A percentile compares a stretch with the other conserved stretches of the same genome.
Evolutionary conservation across 164 flowering plant genomes (phyloP).

Genomic region (Cinnamomum micranthum): DNA sequence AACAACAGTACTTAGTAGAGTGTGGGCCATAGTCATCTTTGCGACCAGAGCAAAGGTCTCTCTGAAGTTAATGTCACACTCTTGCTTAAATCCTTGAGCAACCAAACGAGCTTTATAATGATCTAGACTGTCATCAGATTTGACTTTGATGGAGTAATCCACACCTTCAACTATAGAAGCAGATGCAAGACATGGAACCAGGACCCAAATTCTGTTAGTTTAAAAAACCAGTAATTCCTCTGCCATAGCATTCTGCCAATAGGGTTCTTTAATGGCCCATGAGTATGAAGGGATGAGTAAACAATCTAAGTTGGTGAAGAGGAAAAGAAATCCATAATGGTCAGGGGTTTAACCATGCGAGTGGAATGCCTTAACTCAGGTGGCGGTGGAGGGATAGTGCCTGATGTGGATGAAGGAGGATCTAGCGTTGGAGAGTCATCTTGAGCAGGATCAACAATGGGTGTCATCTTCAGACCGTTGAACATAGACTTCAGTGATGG

Average conservation of each 20-base stretch:
- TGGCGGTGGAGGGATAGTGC: not conserved
- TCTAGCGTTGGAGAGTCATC: not conserved
- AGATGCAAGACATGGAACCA: too few relatives aligned
- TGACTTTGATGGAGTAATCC: not conserved
- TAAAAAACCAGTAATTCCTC: not conserved
- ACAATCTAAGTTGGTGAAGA: not conserved
- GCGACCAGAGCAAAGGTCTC: not conserved
- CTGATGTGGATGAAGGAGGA: not conserved
- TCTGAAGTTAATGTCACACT: not conserved
- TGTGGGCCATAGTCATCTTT: not conserved
- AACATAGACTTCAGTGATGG: not conserved
- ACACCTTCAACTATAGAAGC: too few relatives aligned
- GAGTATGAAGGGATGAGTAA: not conserved
- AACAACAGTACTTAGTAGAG: not conserved
- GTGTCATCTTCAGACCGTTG: not conserved
- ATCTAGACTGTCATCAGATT: not conserved
- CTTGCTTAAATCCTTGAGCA: not conserved
- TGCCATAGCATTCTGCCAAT: not conserved
- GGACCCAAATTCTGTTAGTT: not conserved
- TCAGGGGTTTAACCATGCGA: not conserved
- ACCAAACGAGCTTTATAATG: not conserved
- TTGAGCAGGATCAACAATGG: not conserved
- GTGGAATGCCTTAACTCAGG: not conserved
- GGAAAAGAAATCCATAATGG: too few relatives aligned
- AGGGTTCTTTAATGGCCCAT: not conserved